Conservation (phyloP, 2,329 filamentous ascomycete genomes). For the Clarireedia paspali region DNA sequence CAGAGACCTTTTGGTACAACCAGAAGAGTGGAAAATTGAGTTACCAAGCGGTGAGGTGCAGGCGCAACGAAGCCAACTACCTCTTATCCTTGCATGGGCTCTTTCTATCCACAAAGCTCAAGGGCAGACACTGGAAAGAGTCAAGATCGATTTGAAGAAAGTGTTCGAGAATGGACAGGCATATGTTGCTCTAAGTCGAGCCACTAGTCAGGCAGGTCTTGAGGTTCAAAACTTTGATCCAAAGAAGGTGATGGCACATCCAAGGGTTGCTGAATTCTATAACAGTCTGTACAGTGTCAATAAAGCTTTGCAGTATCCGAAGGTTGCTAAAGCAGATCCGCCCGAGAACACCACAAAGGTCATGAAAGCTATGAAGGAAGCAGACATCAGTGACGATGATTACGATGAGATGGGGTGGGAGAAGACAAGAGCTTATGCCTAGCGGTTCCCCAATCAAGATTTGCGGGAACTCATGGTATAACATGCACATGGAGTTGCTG, state of each 20-base stretch:
- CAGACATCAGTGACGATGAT: background rate
- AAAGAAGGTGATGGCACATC: slow-evolving; percentile 88
- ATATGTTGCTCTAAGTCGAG: slow-evolving; percentile 91
- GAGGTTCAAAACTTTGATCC: slow-evolving; percentile 87
- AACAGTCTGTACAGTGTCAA: slow-evolving; percentile 70
- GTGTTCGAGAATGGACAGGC: slow-evolving; percentile 98
- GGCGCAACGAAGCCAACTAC: slow-evolving; percentile 74
- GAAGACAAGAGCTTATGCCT: background rate
- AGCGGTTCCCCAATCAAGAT: background rate
- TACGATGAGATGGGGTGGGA: background rate
- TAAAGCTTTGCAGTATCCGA: slow-evolving; percentile 32
- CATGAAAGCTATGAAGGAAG: background rate
- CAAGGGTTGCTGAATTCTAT: slow-evolving; percentile 80
- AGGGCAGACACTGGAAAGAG: slow-evolving; percentile 79
- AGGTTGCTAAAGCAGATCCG: slow-evolving; percentile 16
- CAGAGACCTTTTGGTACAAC: slow-evolving; percentile 71
- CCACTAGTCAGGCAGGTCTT: slow-evolving; percentile 77
- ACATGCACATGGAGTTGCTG: background rate
- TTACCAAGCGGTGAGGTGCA: slow-evolving; percentile 92
- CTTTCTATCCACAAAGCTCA: slow-evolving; percentile 97
- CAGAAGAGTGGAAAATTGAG: slow-evolving; percentile 94
- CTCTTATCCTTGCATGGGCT: slow-evolving; percentile 92
- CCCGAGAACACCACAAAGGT: background rate
- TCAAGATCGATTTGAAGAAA: slow-evolving; percentile 86
- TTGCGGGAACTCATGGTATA: background rate